Percentiles rank a stretch among this genome's conserved stretches.
Conservation (phyloP, 108 stramenopile genomes). For the Epipyxis sp. region DNA sequence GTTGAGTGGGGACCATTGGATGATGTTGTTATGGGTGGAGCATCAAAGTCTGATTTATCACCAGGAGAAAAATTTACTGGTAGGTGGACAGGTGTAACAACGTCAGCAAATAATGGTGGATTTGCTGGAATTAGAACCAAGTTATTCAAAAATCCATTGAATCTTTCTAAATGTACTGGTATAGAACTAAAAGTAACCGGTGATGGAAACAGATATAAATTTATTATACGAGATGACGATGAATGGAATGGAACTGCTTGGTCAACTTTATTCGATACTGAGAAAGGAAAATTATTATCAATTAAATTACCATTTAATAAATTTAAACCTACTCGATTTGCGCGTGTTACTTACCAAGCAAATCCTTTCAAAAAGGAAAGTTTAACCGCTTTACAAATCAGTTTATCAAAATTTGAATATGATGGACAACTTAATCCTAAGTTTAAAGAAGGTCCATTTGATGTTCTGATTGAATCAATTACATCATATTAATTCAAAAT, state of each 20-base stretch:
- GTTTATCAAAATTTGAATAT: slow-evolving; percentile 53
- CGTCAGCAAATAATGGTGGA: slow-evolving; percentile 49
- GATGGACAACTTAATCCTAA: slow-evolving; percentile 32
- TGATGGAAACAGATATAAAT: slow-evolving; percentile 55
- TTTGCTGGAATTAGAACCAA: slow-evolving; percentile 46
- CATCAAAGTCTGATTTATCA: slow-evolving; percentile 41
- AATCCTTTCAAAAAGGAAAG: slow-evolving; percentile 21
- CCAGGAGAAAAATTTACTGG: slow-evolving; percentile 1
- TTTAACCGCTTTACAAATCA: slow-evolving; percentile 46
- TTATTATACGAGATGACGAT: slow-evolving; percentile 41
- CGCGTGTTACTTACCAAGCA: background rate
- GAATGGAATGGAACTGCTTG: slow-evolving; percentile 46
- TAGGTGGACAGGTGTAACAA: background rate
- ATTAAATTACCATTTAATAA: slow-evolving; percentile 39
- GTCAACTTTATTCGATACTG: slow-evolving; percentile 43
- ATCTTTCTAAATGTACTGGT: slow-evolving; percentile 36
- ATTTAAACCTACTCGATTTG: slow-evolving; percentile 30
- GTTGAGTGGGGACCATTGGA: slow-evolving; percentile 46
- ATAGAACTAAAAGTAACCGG: slow-evolving; percentile 46
- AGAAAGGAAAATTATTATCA: slow-evolving; percentile 39
- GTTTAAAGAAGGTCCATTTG: background rate
- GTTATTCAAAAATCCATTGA: slow-evolving; percentile 34
- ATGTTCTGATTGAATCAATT: too few relatives aligned
- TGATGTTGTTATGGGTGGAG: slow-evolving; percentile 55
- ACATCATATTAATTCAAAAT: too few relatives aligned